These are phyloP conservation scores for Dictyophora rubrovolvata DNA, from an alignment of 768 basidiomycete genomes.

Conservation along the genomic window DNA sequence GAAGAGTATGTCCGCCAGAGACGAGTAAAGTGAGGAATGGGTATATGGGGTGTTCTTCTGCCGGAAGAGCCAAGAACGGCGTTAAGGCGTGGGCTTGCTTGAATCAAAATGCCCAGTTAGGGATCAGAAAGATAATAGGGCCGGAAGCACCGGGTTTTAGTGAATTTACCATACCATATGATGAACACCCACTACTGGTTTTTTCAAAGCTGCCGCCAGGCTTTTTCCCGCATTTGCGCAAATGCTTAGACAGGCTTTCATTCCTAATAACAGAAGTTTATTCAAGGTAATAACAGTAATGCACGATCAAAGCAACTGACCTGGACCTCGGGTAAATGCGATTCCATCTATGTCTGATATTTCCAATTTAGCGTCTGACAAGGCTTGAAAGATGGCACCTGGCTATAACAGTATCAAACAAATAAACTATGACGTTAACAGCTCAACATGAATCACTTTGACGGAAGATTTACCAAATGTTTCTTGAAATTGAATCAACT, in stretches of 20 bases:
- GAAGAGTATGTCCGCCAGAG: conserved; percentile 90
- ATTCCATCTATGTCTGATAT: conserved; percentile 69
- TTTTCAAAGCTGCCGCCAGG: conserved; percentile 63
- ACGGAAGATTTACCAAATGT: background rate
- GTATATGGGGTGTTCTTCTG: conserved; percentile 39
- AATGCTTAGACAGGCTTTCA: conserved; percentile 71
- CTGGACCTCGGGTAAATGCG: conserved; percentile 86
- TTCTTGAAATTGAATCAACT: background rate
- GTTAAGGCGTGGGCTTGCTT: conserved; percentile 93
- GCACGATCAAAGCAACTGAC: conserved; percentile 20
- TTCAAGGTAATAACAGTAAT: background rate
- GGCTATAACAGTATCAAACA: conserved; percentile 59
- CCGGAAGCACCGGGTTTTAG: background rate
- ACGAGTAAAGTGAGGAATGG: conserved; percentile 85
- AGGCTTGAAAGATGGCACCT: conserved; percentile 53
- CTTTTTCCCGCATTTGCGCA: conserved; percentile 78
- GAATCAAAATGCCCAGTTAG: background rate
- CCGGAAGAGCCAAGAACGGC: conserved; percentile 51
- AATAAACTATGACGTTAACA: background rate
- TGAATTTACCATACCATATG: conserved; percentile 65
- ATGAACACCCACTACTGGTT: conserved; percentile 84
- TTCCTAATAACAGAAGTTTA: conserved; percentile 34
- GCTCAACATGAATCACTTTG: background rate
- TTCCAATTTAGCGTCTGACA: conserved; percentile 51
- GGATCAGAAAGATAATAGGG: background rate